Base-by-base conservation (phyloP, 495 filamentous ascomycete species). In the Lichina pygmaea region DNA sequence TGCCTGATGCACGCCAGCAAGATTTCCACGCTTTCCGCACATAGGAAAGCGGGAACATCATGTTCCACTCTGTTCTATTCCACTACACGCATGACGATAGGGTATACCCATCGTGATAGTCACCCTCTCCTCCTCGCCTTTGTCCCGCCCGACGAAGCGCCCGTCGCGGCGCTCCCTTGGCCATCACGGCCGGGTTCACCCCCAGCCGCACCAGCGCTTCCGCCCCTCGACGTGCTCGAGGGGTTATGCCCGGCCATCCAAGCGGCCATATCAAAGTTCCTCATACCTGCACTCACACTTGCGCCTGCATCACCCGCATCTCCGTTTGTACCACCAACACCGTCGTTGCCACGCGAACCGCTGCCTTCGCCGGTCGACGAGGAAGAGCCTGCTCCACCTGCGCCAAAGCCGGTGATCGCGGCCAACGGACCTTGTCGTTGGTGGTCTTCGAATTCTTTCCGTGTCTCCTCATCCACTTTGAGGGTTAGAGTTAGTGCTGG, bases 391-490 rank as follows among this genome's bases (percentile, higher is more conserved):
- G 40, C 50, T 0, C 61, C 60, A 34, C 58, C 63, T 16, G 53
- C 48, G 7, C 60, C 57, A 11, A 66, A 57, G 46, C 61, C 60
- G 31, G 57, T 53, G 31, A 61, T 57, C 33, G 60, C 59, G 10
- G 66, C 65, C 50, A 86, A 64, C 6, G 77, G 70, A 49, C 72
- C 73, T 43, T 74, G 69, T 57, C 83, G 84, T 51, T 86, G 83
- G 47, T 82, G 75, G 56, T 84, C 77, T 56, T 93, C 83, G 57
- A 86, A 91, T 61, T 97, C 91, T 51, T 77, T 80, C 47, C 74
- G 72, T 64, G 81, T 80, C 59, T 97, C 89, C 13, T 82, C 82
- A 55, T 95, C 89, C 86, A 97, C 86, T 94, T 52, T 43, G 41
- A 12, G 39, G 11, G 30, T 37, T 15, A 41, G 33, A 39, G 49